phyloP scores from a whole-genome alignment of 2,329 filamentous ascomycete species.

The Cercospora berteroae region DNA sequence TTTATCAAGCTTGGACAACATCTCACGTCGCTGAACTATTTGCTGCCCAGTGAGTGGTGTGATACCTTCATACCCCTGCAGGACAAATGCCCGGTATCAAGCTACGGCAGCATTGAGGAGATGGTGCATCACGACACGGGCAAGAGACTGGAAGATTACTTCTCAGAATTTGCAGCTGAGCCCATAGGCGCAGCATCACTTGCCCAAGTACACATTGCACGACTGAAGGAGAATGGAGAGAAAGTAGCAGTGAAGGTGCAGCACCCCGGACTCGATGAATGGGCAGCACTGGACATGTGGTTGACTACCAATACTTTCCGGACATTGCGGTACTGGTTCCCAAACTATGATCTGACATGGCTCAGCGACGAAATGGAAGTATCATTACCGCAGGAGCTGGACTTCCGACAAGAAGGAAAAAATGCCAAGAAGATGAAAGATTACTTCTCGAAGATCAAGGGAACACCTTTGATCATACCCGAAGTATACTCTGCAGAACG shows the following conservation, averaged over 20 bases:
- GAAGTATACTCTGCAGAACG: conserved; percentile 85
- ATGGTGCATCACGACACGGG: conserved; percentile 88
- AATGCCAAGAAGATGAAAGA: conserved; percentile 78
- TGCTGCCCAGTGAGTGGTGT: conserved; percentile 88
- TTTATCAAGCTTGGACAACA: conserved; percentile 98
- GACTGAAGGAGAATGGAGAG: conserved; percentile 74
- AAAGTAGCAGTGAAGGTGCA: conserved; percentile 96
- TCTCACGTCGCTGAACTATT: conserved; percentile 91
- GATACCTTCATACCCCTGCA: conserved; percentile 93
- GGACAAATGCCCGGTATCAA: conserved; percentile 91
- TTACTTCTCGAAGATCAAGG: conserved; percentile 73
- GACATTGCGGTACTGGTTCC: conserved; percentile 88
- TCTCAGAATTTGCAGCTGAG: conserved; percentile 74
- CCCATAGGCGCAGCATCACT: conserved; percentile 92
- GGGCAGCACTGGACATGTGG: conserved; percentile 81
- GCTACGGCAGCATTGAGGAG: conserved; percentile 76
- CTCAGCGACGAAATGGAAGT: conserved; percentile 88
- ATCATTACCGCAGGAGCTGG: conserved; percentile 85
- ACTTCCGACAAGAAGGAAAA: conserved; percentile 80
- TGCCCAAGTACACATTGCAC: conserved; percentile 90
- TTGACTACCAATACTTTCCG: conserved; percentile 87
- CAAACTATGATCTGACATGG: conserved; percentile 97
- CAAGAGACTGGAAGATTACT: conserved; percentile 72
- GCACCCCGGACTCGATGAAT: conserved; percentile 84
- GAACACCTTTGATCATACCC: conserved; percentile 82